Conservation (phyloP, 345 rosid species). For the Rhodamnia argentea region DNA sequence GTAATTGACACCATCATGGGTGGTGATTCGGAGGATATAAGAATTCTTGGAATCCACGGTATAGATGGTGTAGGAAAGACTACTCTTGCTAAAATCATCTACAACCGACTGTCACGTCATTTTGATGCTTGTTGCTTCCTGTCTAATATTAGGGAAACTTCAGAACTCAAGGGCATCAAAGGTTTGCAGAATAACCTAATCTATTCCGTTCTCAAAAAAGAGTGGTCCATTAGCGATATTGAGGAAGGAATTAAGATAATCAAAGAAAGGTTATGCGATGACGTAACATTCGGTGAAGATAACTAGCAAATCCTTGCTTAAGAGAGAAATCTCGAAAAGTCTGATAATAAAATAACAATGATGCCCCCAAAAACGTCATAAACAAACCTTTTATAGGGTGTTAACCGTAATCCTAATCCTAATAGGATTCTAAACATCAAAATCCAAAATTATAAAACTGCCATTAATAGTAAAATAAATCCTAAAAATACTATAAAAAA, state of each 20-base stretch:
- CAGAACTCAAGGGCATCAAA: not conserved
- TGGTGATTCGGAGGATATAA: accelerated
- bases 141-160: not conserved
- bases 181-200: not conserved
- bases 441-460: too few relatives aligned
- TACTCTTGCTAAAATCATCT: not conserved
- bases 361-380: too few relatives aligned
- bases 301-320: too few relatives aligned
- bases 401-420: too few relatives aligned
- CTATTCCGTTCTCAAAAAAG: not conserved
- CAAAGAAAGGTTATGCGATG: too few relatives aligned
- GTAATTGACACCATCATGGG: not conserved
- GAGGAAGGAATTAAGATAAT: not conserved
- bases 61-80: not conserved
- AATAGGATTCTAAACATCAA: too few relatives aligned
- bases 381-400: too few relatives aligned
- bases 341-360: too few relatives aligned
- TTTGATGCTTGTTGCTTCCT: not conserved
- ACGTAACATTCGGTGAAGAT: too few relatives aligned
- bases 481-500: too few relatives aligned
- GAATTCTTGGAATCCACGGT: not conserved
- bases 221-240: not conserved
- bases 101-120: not conserved
- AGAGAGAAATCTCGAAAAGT: too few relatives aligned
- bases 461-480: too few relatives aligned